A percentile compares a stretch with the other conserved stretches of the same genome.
Conservation (phyloP, 2,329 filamentous ascomycete genomes). For the Periconia sp. region DNA sequence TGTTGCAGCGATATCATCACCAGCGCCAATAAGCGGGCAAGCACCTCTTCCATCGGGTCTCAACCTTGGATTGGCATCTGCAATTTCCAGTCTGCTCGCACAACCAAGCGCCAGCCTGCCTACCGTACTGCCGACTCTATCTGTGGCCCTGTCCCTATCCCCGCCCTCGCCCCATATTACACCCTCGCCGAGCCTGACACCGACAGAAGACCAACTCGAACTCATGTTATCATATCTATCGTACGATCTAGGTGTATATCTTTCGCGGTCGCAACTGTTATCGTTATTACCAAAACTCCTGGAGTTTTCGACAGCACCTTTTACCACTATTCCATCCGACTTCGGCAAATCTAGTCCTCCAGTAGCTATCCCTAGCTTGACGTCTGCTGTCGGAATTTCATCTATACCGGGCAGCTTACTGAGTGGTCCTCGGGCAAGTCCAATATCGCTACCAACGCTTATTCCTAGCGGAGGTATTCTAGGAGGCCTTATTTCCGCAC, state of each 20-base stretch:
- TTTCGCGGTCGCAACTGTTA: constrained; percentile 2
- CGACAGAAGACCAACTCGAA: constrained; percentile 6
- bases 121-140: neutral
- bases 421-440: too few species aligned
- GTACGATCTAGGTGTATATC: constrained; percentile 7
- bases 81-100: neutral
- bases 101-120: neutral
- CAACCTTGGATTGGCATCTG: neutral
- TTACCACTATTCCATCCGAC: constrained; percentile 1
- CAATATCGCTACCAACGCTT: too few species aligned
- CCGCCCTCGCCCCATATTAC: constrained; percentile 1
- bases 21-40: neutral
- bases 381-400: too few species aligned
- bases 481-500: neutral
- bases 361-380: neutral
- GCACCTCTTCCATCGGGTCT: neutral
- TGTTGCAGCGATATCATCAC: neutral
- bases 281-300: neutral
- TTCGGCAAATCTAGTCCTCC: too few species aligned
- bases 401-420: too few species aligned
- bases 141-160: neutral
- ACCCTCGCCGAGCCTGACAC: neutral
- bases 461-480: too few species aligned
- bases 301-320: too few species aligned
- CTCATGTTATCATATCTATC: constrained; percentile 9